phyloP scores from a whole-genome alignment of 257 asterid genomes.

The Solanum bulbocastanum region DNA sequence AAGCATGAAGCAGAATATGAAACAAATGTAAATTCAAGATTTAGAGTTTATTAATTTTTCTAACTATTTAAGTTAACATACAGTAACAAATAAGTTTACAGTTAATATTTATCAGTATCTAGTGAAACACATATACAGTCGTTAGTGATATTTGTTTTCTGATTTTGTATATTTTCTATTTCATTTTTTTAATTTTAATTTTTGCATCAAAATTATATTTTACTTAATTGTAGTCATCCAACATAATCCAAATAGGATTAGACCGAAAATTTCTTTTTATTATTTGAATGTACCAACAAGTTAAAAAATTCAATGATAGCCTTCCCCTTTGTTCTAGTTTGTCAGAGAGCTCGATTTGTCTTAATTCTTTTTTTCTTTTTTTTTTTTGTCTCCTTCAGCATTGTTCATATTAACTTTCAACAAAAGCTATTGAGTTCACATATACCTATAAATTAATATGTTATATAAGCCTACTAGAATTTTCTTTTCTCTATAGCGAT shows the following conservation, averaged over 20 bases:
- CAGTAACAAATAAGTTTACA: not conserved
- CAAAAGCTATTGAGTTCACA: too few relatives aligned
- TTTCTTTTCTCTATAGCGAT: not conserved
- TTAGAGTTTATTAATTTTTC: not conserved
- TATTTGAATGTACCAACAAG: too few relatives aligned
- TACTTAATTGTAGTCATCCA: not conserved
- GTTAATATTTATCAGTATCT: too few relatives aligned
- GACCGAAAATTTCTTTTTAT: too few relatives aligned
- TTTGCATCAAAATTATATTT: too few relatives aligned
- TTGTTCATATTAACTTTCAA: not conserved
- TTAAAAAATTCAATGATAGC: not conserved
- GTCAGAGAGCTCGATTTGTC: not conserved
- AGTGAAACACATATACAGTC: too few relatives aligned
- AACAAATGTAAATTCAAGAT: too few relatives aligned
- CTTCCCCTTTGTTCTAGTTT: not conserved
- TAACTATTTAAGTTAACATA: not conserved
- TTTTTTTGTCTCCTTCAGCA: not conserved
- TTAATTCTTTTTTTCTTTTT: too few relatives aligned
- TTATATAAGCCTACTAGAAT: not conserved
- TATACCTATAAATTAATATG: too few relatives aligned
- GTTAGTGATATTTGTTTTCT: not conserved
- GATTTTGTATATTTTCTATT: too few relatives aligned
- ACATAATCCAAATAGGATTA: not conserved
- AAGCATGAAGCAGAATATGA: not conserved
- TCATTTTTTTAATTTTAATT: too few relatives aligned